Evolutionary conservation across 345 rosid species (phyloP).

Genomic region (Eucalyptus polybractea): DNA sequence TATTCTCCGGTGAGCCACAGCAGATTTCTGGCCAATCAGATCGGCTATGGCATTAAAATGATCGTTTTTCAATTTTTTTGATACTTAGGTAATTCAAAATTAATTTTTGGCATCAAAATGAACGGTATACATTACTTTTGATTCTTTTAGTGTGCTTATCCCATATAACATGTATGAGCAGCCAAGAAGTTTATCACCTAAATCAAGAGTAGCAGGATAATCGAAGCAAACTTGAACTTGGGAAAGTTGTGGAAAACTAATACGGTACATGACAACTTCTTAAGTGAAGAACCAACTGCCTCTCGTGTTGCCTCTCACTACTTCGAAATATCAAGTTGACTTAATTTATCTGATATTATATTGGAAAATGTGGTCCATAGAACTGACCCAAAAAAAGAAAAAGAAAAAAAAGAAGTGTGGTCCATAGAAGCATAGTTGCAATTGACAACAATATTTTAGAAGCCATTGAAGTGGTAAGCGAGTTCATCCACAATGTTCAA

Average conservation of each 20-base stretch:
- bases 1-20: accelerated
- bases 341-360: neutral
- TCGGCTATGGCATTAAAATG: accelerated
- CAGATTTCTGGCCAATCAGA: accelerated
- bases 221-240: neutral
- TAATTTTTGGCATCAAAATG: too few species aligned
- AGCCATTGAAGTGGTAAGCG: neutral
- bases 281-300: neutral
- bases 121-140: accelerated
- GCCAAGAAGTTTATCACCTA: neutral
- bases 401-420: neutral
- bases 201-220: neutral
- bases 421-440: neutral
- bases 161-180: neutral
- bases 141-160: too few species aligned
- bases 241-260: neutral
- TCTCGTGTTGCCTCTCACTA: neutral
- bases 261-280: neutral
- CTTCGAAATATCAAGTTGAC: neutral
- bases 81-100: too few species aligned
- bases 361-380: neutral
- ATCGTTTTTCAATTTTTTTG: too few species aligned
- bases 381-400: neutral
- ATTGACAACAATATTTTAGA: neutral
- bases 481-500: neutral